Conservation (phyloP, 345 rosid species). For the Acer negundo region DNA sequence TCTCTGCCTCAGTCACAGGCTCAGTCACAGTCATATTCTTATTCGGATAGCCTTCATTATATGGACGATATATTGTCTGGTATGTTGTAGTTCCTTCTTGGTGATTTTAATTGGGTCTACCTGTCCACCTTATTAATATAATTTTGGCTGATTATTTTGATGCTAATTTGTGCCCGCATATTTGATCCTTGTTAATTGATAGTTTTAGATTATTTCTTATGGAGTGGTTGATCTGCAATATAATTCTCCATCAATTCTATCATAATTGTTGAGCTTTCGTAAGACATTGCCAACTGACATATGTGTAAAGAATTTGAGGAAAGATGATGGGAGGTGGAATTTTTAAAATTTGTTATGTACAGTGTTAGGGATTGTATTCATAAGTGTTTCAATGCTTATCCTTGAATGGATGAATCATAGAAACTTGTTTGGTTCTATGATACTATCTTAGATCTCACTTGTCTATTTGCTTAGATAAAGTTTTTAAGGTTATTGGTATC, state of each 20-base stretch:
- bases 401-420: background rate
- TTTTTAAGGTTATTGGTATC: background rate
- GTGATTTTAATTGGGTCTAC: background rate
- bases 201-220: background rate
- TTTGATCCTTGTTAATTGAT: background rate
- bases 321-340: background rate
- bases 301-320: background rate
- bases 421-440: conserved; percentile 1
- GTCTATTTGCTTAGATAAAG: background rate
- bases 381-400: background rate
- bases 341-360: background rate
- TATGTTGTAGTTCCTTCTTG: conserved; percentile 20
- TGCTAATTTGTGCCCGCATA: background rate
- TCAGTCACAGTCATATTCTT: conserved; percentile 35
- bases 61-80: conserved; percentile 65
- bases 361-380: background rate
- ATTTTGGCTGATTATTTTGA: background rate
- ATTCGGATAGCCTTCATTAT: conserved; percentile 39
- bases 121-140: background rate
- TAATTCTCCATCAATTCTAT: background rate
- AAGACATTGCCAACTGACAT: background rate
- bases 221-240: background rate
- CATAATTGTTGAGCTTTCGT: background rate
- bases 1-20: conserved; percentile 50
- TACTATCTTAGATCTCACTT: background rate